Base-by-base conservation (phyloP, 305 asterid species). In the Euphrasia arctica region DNA sequence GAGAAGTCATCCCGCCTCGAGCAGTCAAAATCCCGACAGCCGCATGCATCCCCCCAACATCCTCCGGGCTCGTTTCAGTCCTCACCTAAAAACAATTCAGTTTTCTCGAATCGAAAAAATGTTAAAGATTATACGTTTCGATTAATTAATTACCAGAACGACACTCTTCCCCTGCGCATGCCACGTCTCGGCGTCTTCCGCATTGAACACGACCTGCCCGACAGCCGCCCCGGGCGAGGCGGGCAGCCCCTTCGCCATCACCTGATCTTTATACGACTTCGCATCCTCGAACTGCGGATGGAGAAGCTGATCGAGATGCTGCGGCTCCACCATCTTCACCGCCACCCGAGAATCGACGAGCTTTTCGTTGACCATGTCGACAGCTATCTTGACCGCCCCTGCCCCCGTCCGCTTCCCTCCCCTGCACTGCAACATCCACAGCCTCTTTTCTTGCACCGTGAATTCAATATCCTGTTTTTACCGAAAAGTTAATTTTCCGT, bases 161-260 rank as follows among this genome's bases (percentile, higher is more conserved):
- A 63, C 90, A 60, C 85, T 82, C 78, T 90, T 93, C 67, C 97
- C 99, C 75, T 93, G 99, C 14, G 97, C 76, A 69, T 93, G 99
- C 95, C 95, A 86, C 8, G 82, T 70, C 75, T 93, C 99, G 9
- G 97, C 97, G 65, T 88, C 95, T 55, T 90, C 96, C 8, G 97
- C 88, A 27, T 71, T 77, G 72, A 93, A 93, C 70, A 93, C 97
- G 9, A 93, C 80, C 75, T 93, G 97, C 6, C 99, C 99, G 27
- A 93, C 88, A 41, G 97, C 99, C 32, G 99, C 99, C 54, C 99
- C 99, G n/a, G 99, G 97, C 29, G 96, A 88, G 25, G 99, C 99
- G 15, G 99, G 97, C 77, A 93, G 70, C 58, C 99, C 99, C 73
- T 80, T 88, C 41, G 97, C 95, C 57, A 93, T 70, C 63, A 93